Evolutionary conservation across 306 rosid species (phyloP), one percentile per base, ranked within the genome.

Genomic region (Crataegus laevigata): DNA sequence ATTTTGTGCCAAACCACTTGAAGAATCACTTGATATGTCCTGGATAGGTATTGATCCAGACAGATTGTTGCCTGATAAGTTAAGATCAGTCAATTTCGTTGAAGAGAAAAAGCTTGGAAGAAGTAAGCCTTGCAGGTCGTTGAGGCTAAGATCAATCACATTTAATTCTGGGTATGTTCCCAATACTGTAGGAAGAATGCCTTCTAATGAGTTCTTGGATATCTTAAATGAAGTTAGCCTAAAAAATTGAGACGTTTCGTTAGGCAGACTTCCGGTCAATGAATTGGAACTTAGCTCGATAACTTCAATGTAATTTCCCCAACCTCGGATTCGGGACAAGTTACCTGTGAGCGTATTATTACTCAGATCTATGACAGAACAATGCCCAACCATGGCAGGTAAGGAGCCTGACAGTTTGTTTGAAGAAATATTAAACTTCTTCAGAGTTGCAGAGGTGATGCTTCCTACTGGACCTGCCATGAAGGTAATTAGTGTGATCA

Each of bases 261-360:
- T 77, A 34, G 89, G 83, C 26, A 89, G 82, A 65, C 79, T 82
- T 81, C 96, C 97, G 11, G 72, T 76, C 80, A 91, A 78, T 11
- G 82, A 84, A 83, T 91, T 91, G 47, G 87, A 84, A 78, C 89
- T 88, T 58, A 91, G 71, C 84, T 85, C 86, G 82, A 91, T 80
- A 61, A 88, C 87, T 83, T 91, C 91, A 9, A 89, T 86, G 82
- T 89, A 83, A 81, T 89, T 88, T 43, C 96, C 96, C 97, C 97
- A 91, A 78, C 82, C 78, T 68, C 68, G 84, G 75, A 89, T 85
- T 85, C 89, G 85, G 30, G 91, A 86, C 71, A 91, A 25, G 72
- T 88, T 71, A 54, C 93, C 96, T 1, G 86, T 88, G 40, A 91
- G 79, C 80, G 58, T 81, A 77, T 91, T 91, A 57, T 89, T 89